These are phyloP conservation scores for Silene conica DNA, from an alignment of 148 eudicot genomes.

Conservation along the genomic window DNA sequence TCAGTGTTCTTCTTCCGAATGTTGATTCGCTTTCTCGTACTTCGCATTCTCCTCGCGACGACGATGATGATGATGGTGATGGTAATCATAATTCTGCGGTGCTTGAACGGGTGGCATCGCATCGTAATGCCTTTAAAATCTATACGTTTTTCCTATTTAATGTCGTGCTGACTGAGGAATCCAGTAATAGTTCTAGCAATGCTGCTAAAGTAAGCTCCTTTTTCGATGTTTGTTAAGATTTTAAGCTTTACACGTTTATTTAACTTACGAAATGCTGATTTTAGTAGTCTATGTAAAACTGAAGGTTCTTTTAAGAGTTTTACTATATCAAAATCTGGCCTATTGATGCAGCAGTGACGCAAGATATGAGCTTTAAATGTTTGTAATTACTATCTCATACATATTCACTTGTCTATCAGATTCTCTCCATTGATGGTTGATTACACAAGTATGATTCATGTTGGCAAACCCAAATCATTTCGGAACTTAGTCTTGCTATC, in stretches of 20 bases:
- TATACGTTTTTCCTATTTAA: constrained; percentile 77
- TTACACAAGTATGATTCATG: background rate
- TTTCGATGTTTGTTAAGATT: background rate
- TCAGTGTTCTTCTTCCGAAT: constrained; percentile 86
- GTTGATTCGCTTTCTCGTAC: constrained; percentile 58
- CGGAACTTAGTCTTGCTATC: background rate
- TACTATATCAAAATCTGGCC: background rate
- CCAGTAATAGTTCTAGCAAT: constrained; percentile 27
- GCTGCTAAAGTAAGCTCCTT: constrained; percentile 45
- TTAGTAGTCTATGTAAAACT: background rate
- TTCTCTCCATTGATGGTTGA: background rate
- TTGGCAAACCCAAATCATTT: background rate
- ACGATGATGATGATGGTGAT: constrained; percentile 20
- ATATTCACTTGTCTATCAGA: background rate
- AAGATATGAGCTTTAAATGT: constrained; percentile 3
- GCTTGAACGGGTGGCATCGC: constrained; percentile 59
- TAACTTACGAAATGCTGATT: background rate
- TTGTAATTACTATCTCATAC: background rate
- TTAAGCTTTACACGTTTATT: background rate
- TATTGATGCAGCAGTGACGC: background rate
- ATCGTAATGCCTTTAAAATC: constrained; percentile 78
- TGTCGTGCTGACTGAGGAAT: constrained; percentile 58
- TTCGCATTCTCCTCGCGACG: constrained; percentile 24
- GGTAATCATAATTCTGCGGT: constrained; percentile 29
- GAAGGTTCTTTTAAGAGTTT: background rate